Evolutionary conservation across 208 protist genomes (phyloP).

Genomic region (Endotrypanum monterogeii): DNA sequence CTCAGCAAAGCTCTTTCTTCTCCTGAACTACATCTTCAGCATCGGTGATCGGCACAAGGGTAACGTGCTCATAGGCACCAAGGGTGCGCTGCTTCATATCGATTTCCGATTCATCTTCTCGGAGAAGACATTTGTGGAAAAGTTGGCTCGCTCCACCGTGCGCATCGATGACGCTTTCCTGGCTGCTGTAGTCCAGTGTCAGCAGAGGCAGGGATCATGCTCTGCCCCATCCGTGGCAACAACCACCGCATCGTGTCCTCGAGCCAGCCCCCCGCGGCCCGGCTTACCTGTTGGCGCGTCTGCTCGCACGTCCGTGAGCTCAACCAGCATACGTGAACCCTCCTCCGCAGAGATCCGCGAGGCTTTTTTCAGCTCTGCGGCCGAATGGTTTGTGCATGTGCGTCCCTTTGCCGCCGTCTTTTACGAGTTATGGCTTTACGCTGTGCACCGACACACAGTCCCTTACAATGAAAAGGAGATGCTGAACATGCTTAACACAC

Average conservation of each 20-base stretch:
- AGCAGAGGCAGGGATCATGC: constrained; percentile 15
- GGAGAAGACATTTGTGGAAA: constrained; percentile 61
- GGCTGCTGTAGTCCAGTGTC: constrained; percentile 34
- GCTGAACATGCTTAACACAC: constrained; percentile 45
- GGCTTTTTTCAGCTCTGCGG: constrained; percentile 60
- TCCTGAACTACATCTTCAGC: constrained; percentile 86
- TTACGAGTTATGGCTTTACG: constrained; percentile 64
- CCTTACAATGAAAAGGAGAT: constrained; percentile 31
- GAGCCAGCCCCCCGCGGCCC: background rate
- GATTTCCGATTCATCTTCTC: constrained; percentile 82
- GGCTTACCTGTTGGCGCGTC: background rate
- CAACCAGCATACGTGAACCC: background rate
- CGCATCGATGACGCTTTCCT: constrained; percentile 55
- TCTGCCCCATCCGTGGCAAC: background rate
- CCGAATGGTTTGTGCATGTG: constrained; percentile 73
- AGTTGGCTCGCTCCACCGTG: constrained; percentile 39
- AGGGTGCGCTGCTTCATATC: constrained; percentile 80
- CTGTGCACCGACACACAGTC: constrained; percentile 46
- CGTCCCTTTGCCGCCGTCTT: constrained; percentile 62
- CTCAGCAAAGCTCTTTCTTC: constrained; percentile 83
- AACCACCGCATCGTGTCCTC: background rate
- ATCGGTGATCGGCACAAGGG: constrained; percentile 83
- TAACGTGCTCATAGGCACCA: constrained; percentile 78
- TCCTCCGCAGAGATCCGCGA: constrained; percentile 31
- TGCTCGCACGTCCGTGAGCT: background rate